Evolutionary conservation across 1,284 basidiomycete species (phyloP).

Genomic region (Athelia sp.): DNA sequence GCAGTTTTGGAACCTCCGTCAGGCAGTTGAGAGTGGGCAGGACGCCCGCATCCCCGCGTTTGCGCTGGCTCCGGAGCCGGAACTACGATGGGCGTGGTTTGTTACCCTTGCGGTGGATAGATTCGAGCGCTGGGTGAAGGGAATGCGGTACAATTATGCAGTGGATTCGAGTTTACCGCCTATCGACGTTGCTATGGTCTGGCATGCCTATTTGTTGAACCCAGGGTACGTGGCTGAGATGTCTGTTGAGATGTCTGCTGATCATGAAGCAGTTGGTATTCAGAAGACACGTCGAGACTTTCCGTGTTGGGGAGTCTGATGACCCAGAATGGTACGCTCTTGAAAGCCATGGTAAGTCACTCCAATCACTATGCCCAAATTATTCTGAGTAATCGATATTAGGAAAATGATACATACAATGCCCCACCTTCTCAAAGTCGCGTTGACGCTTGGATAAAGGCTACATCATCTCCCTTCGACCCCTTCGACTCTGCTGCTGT

Average conservation of each 20-base stretch:
- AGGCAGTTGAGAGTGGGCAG: constrained; percentile 6
- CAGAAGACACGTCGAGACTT: constrained; percentile 33
- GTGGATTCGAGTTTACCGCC: constrained; percentile 31
- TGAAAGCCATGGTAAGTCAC: constrained; percentile 21
- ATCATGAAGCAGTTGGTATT: constrained; percentile 28
- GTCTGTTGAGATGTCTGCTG: neutral
- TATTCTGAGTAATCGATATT: constrained; percentile 6
- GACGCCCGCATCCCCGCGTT: constrained; percentile 5
- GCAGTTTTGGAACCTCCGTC: constrained; percentile 3
- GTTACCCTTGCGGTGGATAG: constrained; percentile 18
- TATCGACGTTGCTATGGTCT: constrained; percentile 42
- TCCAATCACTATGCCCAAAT: neutral
- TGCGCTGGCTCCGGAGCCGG: constrained; percentile 4
- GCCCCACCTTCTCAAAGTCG: constrained; percentile 15
- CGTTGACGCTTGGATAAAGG: constrained; percentile 20
- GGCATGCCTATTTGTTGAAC: constrained; percentile 47
- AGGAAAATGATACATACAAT: constrained; percentile 11
- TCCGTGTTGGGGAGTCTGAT: constrained; percentile 17
- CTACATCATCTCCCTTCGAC: constrained; percentile 28
- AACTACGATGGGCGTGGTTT: constrained; percentile 19
- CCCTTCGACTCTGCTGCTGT: constrained; percentile 22
- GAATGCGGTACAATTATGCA: constrained; percentile 8
- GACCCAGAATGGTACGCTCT: constrained; percentile 15
- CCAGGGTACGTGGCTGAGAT: constrained; percentile 26
- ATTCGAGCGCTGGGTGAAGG: constrained; percentile 27